Evolutionary conservation across 2,329 filamentous ascomycete genomes (phyloP).

Genomic region (Emergomyces africanus): DNA sequence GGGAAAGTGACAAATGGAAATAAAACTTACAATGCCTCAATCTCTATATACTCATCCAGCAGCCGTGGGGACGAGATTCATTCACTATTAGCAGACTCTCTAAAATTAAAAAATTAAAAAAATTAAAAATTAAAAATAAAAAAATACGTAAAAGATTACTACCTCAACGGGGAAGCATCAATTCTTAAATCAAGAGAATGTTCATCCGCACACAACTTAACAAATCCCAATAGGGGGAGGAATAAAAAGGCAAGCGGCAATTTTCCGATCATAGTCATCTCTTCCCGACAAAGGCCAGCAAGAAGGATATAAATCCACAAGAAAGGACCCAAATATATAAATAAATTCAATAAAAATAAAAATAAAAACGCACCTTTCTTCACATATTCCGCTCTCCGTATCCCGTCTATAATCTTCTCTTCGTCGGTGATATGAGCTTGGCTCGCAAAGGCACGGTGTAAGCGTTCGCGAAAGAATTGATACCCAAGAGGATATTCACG

Average conservation of each 20-base stretch:
- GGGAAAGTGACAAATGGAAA: not conserved
- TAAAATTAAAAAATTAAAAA: not conserved
- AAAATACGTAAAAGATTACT: no score
- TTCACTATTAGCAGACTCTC: not conserved
- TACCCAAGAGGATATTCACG: slow-evolving; percentile 79
- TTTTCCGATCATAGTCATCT: no score
- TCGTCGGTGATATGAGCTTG: slow-evolving; percentile 60
- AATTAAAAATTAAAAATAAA: no score
- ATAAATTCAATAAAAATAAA: no score
- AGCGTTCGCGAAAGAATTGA: slow-evolving; percentile 63
- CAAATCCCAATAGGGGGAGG: no score
- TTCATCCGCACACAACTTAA: no score
- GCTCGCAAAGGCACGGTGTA: slow-evolving; percentile 75
- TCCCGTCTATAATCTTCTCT: slow-evolving; percentile 59
- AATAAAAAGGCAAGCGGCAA: no score
- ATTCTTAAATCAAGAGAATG: no score
- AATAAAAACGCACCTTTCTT: slow-evolving; percentile 56
- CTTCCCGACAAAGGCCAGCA: no score
- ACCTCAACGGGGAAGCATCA: no score
- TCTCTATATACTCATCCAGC: slow-evolving; percentile 44
- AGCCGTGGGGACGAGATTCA: not conserved
- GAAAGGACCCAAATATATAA: no score
- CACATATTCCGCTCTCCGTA: slow-evolving; percentile 71
- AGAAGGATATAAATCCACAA: no score
- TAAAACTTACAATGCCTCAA: slow-evolving; percentile 70